phyloP scores from a whole-genome alignment of 495 filamentous ascomycete genomes.

The Choiromyces venosus region DNA sequence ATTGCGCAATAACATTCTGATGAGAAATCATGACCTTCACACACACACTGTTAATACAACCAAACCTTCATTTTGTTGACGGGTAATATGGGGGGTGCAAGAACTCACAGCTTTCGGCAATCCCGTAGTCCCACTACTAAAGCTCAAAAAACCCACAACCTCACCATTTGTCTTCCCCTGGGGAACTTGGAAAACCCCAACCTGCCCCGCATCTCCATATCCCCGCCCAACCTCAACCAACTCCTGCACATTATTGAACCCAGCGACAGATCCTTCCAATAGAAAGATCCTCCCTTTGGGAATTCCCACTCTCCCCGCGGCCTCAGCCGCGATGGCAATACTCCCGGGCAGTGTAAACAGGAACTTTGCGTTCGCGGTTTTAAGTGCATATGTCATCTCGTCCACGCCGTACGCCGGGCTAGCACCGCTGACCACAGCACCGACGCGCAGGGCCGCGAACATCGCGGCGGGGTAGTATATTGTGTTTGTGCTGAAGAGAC shows the following conservation, averaged over 20 bases:
- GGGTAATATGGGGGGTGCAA: neutral
- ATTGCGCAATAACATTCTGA: constrained; percentile 60
- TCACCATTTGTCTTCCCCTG: constrained; percentile 52
- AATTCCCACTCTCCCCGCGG: constrained; percentile 53
- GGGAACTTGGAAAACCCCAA: constrained; percentile 46
- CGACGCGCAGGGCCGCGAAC: constrained; percentile 51
- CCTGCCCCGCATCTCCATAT: constrained; percentile 42
- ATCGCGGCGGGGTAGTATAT: constrained; percentile 60
- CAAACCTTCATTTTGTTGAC: neutral
- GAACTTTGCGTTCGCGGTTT: constrained; percentile 52
- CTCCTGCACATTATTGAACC: constrained; percentile 50
- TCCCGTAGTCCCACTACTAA: constrained; percentile 53
- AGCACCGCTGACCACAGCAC: constrained; percentile 54
- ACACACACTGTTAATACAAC: neutral
- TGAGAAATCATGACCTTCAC: constrained; percentile 56
- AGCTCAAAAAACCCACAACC: constrained; percentile 54
- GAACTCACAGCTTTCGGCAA: constrained; percentile 50
- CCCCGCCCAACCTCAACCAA: constrained; percentile 48
- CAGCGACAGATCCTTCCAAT: constrained; percentile 50
- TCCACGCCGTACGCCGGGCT: constrained; percentile 58
- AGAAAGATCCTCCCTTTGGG: constrained; percentile 51
- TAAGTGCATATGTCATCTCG: constrained; percentile 58
- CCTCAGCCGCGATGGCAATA: constrained; percentile 50
- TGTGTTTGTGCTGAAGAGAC: constrained; percentile 55
- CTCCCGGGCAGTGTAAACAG: constrained; percentile 53